Evolutionary conservation across 192 early-diverging fungal genomes (phyloP), one percentile per base, ranked within the genome.

Genomic region (Lunasporangiospora selenospora): DNA sequence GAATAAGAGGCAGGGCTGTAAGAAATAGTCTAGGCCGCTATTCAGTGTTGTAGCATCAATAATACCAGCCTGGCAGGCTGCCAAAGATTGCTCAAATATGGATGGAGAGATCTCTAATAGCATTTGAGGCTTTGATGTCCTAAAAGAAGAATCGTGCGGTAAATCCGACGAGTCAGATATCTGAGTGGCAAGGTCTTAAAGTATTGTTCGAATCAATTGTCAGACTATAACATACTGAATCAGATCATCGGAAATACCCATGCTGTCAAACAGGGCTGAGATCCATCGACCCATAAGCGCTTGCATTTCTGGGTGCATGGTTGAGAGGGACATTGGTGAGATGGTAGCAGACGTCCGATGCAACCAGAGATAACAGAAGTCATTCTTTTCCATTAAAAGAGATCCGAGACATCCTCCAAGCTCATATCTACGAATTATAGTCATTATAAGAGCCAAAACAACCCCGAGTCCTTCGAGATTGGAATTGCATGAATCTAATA

Each of bases 211-310:
- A 23, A 16, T 29, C 15, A n/a, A n/a, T n/a, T n/a, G n/a, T n/a
- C n/a, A n/a, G n/a, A n/a, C n/a, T n/a, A n/a, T n/a, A 15, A 53
- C 69, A 13, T 63, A 73, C 69, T 73, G 69, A 43, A 73, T 73
- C 31, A 73, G n/a, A 19, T 63, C 69, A n/a, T 73, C 69, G 4
- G 69, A 73, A 24, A 73, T 73, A 18, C 69, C 69, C 60, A 63
- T 73, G 37, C 69, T 73, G 37, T 73, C 69, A 39, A 73, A 73
- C 0, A 73, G 42, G 18, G 69, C 69, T 16, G 54, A 38, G 31
- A 73, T 63, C 69, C 69, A 73, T 12, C 61, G 41, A 9, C 69
- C 60, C 69, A 73, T 73, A 16, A 73, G 19, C 0, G 27, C 49
- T n/a, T 73, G 69, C 69, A 73, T 73, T 3, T 62, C 69, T 26